Evolutionary conservation across 352 stramenopile genomes (phyloP).

Genomic region (Halophytophthora polymorphica): DNA sequence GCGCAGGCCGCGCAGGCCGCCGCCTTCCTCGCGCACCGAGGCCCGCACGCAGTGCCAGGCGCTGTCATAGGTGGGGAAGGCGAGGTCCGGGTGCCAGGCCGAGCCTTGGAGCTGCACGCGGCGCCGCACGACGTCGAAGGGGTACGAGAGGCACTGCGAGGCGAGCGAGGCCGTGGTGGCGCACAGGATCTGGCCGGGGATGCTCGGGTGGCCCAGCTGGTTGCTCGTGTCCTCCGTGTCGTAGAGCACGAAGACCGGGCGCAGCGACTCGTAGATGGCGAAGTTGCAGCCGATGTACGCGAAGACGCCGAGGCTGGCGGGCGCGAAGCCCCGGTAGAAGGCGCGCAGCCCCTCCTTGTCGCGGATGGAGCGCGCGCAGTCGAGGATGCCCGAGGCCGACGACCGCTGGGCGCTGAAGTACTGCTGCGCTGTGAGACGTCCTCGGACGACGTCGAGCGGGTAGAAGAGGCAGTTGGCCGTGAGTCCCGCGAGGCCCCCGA

Average conservation of each 20-base stretch:
- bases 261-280: slow-evolving; percentile 81
- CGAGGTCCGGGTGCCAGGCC: slow-evolving; percentile 51
- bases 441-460: slow-evolving; percentile 74
- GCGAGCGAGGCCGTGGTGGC: slow-evolving; percentile 62
- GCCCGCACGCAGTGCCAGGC: slow-evolving; percentile 66
- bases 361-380: slow-evolving; percentile 52
- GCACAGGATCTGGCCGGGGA: slow-evolving; percentile 78
- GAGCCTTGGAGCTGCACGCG: slow-evolving; percentile 73
- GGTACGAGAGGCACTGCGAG: slow-evolving; percentile 75
- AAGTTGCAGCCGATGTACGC: slow-evolving; percentile 85
- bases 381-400: slow-evolving; percentile 44
- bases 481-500: slow-evolving; percentile 62
- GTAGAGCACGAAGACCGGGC: slow-evolving; percentile 77
- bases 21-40: slow-evolving; percentile 38
- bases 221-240: slow-evolving; percentile 52
- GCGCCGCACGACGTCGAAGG: slow-evolving; percentile 77
- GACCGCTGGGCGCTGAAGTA: slow-evolving; percentile 41
- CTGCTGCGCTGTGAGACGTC: slow-evolving; percentile 70
- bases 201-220: slow-evolving; percentile 59
- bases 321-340: slow-evolving; percentile 77
- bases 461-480: slow-evolving; percentile 74
- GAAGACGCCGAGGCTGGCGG: slow-evolving; percentile 71
- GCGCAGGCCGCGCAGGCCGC: slow-evolving; percentile 27
- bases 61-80: slow-evolving; percentile 68
- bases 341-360: slow-evolving; percentile 43